Evolutionary conservation across 257 asterid genomes (phyloP), one percentile per base, ranked within the genome.

Genomic region (Hygrophila difformis): DNA sequence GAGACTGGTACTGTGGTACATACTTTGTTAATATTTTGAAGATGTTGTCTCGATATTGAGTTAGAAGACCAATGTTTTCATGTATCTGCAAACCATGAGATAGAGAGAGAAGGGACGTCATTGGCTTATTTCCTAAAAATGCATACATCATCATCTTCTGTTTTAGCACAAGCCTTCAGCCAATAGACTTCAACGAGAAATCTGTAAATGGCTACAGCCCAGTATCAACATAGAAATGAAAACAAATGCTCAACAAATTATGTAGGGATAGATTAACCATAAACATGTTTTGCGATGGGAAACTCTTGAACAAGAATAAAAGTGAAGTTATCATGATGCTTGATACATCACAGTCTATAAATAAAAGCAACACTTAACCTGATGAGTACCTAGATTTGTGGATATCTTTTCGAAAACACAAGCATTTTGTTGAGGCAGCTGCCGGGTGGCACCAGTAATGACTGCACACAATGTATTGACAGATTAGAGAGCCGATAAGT

Each of bases 21-120:
- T 79, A 84, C 97, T 73, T 81, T 65, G 56, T 55, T 65, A 81
- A 45, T 37, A 84, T 69, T 31, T 57, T 69, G 64, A 59, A 66
- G 77, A 89, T 64, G 74, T 89, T 89, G 8, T 82, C 83, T 34
- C 93, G 84, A 62, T 85, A 84, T 69, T 73, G 79, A 56, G 76
- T 57, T 24, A 89, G 69, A 56, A 89, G 87, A 38, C 64, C 73
- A 23, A 82, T 64, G 67, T 89, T 89, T 51, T 84, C 89, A 12
- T 67, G 78, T 49, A 75, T 44, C 97, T 88, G 82, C 56, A 61
- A 69, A 47, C 20, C 39, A 37, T 12, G 37, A 47, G 39, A 15
- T 51, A 16, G 37, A 33, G 37, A 33, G 37, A 33, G 37, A 6
- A 12, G 0, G 10, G 10, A 5, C 3, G 37, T 33, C 12, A 33